Base-by-base conservation (phyloP, 768 basidiomycete genomes). In the Xerocomellus dryophilus region DNA sequence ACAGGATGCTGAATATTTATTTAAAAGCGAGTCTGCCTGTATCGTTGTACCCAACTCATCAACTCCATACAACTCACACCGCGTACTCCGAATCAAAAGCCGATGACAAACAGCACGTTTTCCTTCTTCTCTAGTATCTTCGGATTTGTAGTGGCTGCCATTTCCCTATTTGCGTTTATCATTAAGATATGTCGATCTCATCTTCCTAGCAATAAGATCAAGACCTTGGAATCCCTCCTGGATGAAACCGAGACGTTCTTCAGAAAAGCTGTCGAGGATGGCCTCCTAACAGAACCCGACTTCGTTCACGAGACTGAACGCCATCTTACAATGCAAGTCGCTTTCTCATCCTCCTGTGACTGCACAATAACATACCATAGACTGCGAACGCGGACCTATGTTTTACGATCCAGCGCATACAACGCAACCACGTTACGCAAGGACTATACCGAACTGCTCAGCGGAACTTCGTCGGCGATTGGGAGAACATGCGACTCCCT, bases 121-220 rank as follows among this genome's bases (percentile, higher is more conserved):
- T 11, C 57, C 17, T 1, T n/a, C 8, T 52, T 58, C 39, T 47
- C 49, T n/a, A 52, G 38, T 18, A 39, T 43, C 8, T 47, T 50
- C 3, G 58, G 51, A 25, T 43, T 60, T 5, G 8, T 50, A 1
- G 31, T 29, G 12, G 20, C 43, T 7, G 25, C 25, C 2, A 43
- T 43, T 10, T 47, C 58, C 3, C n/a, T 60, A 0, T n/a, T 20
- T 12, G 18, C 35, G 0, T 38, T 39, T 0, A 27, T 59, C 5
- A 1, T 40, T 10, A 49, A 39, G 0, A 21, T 31, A 15, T 59
- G 34, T 0, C 47, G 47, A 7, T 42, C 56, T 3, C 38, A 39
- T 1, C 58, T 59, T 18, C 58, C 56, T 0, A 52, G 50, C 12
- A 31, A 32, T 11, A 57, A 2, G 25, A 59, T 59, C 38, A 58